These are phyloP conservation scores for Acanthamoeba culbertsoni DNA, from an alignment of 208 protist genomes.

Conservation along the genomic window DNA sequence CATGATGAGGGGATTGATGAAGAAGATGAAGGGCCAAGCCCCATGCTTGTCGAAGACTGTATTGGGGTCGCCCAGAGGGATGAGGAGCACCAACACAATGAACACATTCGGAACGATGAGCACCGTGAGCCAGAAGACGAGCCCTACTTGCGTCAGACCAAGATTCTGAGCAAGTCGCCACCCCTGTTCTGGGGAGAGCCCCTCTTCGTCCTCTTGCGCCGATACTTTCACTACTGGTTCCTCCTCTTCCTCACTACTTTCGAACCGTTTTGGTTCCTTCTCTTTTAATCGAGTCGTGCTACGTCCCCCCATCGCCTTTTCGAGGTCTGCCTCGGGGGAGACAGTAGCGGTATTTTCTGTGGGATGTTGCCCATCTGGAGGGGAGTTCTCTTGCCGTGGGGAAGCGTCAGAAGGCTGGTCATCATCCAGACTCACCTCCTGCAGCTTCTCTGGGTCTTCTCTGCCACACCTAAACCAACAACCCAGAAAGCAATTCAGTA, in stretches of 20 bases:
- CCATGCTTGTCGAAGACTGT: slow-evolving; percentile 2
- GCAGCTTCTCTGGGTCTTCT: too few relatives aligned
- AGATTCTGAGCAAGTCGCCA: not conserved
- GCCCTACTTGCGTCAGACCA: not conserved
- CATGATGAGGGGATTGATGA: slow-evolving; percentile 59
- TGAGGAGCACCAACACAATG: not conserved
- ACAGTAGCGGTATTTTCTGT: too few relatives aligned
- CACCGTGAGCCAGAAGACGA: slow-evolving; percentile 25
- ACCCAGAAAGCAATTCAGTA: too few relatives aligned
- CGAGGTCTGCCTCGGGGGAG: too few relatives aligned
- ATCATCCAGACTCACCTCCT: too few relatives aligned
- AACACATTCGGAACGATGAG: not conserved
- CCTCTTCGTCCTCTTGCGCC: not conserved
- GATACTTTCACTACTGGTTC: not conserved
- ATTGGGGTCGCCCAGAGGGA: slow-evolving; percentile 38
- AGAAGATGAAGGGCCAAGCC: slow-evolving; percentile 32
- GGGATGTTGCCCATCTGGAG: not conserved
- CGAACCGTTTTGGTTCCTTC: not conserved
- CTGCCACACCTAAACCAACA: too few relatives aligned
- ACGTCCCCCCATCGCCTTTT: not conserved
- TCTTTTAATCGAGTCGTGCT: not conserved
- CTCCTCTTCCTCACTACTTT: not conserved
- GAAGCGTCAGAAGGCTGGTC: too few relatives aligned
- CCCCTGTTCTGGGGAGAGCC: too few relatives aligned
- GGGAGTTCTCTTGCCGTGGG: too few relatives aligned